phyloP scores from a whole-genome alignment of 176 grass and related monocot genomes.

The Metroxylon sagu region DNA sequence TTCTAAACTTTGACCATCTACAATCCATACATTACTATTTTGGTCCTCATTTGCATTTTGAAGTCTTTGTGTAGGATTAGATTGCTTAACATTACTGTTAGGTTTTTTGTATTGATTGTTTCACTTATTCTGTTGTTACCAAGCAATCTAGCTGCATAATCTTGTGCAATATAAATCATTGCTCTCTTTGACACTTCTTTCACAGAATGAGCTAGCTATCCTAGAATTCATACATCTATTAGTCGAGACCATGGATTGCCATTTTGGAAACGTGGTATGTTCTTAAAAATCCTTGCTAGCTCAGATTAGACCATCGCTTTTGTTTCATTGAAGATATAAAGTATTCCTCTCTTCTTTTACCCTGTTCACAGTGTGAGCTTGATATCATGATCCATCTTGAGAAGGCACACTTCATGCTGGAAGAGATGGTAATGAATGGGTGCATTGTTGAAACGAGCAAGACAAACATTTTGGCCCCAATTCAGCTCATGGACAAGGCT shows the following conservation, averaged over 20 bases:
- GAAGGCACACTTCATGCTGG: conserved; percentile 97
- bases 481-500: conserved; percentile 87
- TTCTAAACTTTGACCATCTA: too few species aligned
- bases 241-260: conserved; percentile 86
- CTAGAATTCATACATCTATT: conserved; percentile 98
- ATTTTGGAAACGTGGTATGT: conserved; percentile 95
- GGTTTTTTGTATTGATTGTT: too few species aligned
- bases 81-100: too few species aligned
- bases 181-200: neutral
- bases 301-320: neutral
- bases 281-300: neutral
- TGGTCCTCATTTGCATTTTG: too few species aligned
- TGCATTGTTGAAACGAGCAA: conserved; percentile 97
- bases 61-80: too few species aligned
- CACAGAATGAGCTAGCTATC: conserved; percentile 86
- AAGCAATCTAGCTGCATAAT: too few species aligned
- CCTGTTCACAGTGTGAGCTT: conserved; percentile 51
- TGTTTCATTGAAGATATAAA: neutral
- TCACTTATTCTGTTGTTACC: too few species aligned
- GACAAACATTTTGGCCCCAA: conserved; percentile 77
- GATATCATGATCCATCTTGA: conserved; percentile 98
- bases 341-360: neutral
- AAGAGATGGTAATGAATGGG: conserved; percentile 99
- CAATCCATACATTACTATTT: too few species aligned
- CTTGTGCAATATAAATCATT: neutral